Evolutionary conservation across 352 stramenopile species (phyloP), one percentile per base, ranked within the genome.

Genomic region (Phytophthora cryptogea): DNA sequence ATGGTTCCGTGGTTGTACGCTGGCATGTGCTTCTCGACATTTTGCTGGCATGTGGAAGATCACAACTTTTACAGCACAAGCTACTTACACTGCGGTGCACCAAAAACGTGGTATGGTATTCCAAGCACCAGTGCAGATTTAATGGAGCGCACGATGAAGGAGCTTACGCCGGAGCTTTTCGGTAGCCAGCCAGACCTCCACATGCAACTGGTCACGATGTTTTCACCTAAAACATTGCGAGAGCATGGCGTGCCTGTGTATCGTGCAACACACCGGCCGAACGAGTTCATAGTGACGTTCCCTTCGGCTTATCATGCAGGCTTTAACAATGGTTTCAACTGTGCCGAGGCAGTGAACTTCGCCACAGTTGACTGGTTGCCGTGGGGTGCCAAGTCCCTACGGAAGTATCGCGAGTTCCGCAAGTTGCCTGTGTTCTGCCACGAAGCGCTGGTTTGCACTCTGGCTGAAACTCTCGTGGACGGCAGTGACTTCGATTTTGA

Each of bases 1-100:
- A 99, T 99, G 82, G 89, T 99, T 16, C 97, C 97, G n/a, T 99
- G 97, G 97, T 83, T 99, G 51, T 99, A 99, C 75, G 96, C 99
- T 65, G 97, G 97, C 17, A 98, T 98, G 82, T 89, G 98, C 28
- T 99, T 99, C 61, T 98, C 94, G 5, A 98, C 97, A 1, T 99
- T 99, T 72, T 99, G 95, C 68, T 99, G 97, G 97, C 97, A 99
- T 68, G 98, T 98, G 31, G 97, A 99, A 73, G 97, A 99, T 70
- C 98, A 99, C 78, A 99, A 99, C 78, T 97, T 99, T 53, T 99
- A 99, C 61, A 98, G 88, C 51, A 99, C 99, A 68, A 99, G 98
- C 68, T 99, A 99, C 72, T 79, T 98, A 54, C 97, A 99, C 73
- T 96, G 86, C 17, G 97, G 97, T 6, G 94, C 90, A 8, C 88